Evolutionary conservation across 495 filamentous ascomycete species (phyloP), one percentile per base, ranked within the genome.

Genomic region (Rhypophila decipiens): DNA sequence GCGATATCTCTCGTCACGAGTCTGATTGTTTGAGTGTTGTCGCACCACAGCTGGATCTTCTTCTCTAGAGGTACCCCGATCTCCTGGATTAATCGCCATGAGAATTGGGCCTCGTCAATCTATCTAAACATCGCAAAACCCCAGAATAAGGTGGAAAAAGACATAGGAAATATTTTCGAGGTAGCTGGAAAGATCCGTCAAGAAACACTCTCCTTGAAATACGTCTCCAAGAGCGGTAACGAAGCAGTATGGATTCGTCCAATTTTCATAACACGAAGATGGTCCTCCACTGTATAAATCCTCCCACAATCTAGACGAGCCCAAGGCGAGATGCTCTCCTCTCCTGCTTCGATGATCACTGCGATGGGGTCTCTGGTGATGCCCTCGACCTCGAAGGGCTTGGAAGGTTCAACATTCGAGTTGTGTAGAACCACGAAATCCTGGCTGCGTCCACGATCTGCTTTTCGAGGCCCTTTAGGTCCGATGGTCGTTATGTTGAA

Each of bases 261-360:
- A 39, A 65, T 46, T 49, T 67, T 67, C 47, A 58, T 48, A 0
- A 63, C 58, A 38, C 23, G 42, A 39, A 65, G 27, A 22, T 57
- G 46, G 8, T 67, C 53, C 50, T 67, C 60, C 18, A 67, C 62
- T 1, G 64, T 67, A 35, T 61, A 67, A 4, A 65, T 39, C 20
- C 64, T 42, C 1, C 55, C 50, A 12, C 56, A 61, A 39, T 67
- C 64, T 21, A 67, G 38, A 21, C 64, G 43, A 39, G 64, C 64
- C 17, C 53, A 11, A 2, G 64, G 64, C 22, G 60, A 52, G 22
- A 67, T 62, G 22, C 45, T 59, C 46, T 61, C 48, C 34, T 57
- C 47, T 1, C 27, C 47, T 2, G 61, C 54, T 44, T 67, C 64
- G 20, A 65, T 53, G 2, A 67, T 64, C 2, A 67, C 44, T 9